Evolutionary conservation across 2,329 filamentous ascomycete genomes (phyloP).

Genomic region (Pseudogymnoascus sp.): DNA sequence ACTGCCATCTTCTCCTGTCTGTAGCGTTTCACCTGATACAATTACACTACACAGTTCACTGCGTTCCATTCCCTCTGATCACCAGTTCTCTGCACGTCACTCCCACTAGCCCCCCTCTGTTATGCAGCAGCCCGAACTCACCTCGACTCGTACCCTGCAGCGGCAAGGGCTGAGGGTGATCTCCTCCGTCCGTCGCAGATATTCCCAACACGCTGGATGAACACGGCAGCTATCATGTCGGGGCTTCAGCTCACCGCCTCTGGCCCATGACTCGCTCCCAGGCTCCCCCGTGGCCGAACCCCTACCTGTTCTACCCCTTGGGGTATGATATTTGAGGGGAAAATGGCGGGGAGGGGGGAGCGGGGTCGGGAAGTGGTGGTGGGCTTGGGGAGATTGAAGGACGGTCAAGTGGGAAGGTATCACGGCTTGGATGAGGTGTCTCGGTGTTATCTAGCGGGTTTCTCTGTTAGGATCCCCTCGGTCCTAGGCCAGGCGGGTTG

Average conservation of each 20-base stretch:
- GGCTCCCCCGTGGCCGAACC: neutral
- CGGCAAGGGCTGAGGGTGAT: neutral
- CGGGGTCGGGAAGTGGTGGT: neutral
- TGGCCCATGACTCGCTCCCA: conserved; percentile 1
- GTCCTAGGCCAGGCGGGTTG: neutral
- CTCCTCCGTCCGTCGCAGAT: neutral
- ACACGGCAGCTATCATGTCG: neutral
- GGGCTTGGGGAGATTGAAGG: neutral
- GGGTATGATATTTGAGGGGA: neutral
- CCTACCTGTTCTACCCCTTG: neutral
- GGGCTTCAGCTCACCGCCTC: neutral
- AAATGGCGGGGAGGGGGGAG: neutral
- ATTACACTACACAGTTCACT: neutral
- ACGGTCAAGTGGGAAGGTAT: neutral
- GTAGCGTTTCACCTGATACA: neutral
- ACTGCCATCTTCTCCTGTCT: neutral
- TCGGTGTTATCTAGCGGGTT: neutral
- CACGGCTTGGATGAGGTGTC: neutral
- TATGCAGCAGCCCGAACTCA: neutral
- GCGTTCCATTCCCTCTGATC: neutral
- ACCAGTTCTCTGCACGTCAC: conserved; percentile 3
- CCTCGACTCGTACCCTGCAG: conserved; percentile 2
- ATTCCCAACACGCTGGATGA: neutral
- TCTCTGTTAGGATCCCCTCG: neutral
- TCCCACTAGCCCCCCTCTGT: neutral